Evolutionary conservation across 345 rosid species (phyloP), one percentile per base, ranked within the genome.

Genomic region (Hirschfeldia incana): DNA sequence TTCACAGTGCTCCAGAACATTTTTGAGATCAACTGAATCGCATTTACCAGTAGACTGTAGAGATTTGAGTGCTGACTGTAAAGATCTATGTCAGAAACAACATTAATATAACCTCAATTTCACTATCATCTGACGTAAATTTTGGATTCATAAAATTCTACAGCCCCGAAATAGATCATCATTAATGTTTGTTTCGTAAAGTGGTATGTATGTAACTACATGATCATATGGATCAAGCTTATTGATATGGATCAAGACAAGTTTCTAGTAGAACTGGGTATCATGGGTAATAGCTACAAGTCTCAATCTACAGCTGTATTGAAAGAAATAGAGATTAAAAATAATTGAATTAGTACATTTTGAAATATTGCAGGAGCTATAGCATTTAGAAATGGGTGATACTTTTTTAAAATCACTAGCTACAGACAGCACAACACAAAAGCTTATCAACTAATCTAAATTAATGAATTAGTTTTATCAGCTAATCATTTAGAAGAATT

Each of bases 1-100:
- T 77, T 77, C 76, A 58, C 91, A 93, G 99, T 93, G 88, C 90
- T 89, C 75, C 92, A 93, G 84, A 95, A 95, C 86, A 91, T 95
- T 84, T 84, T 11, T 91, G 73, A 93, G 73, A 85, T 90, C 99
- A 36, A 90, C 88, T 44, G 97, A 86, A 75, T 78, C 93, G 87
- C 89, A 85, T 73, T 95, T 95, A 76, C 93, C 99, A 63, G 73
- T 59, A 6, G 92, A 83, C 64, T 84, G 70, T 33, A 82, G 78
- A 76, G 86, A 81, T 82, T 84, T 96, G 85, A 87, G 87, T 86
- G 21, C 82, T 61, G 84, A 88, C 17, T 93, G 99, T 89, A 93
- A 85, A 85, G 97, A 93, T 87, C 75, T 96, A 76, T 95, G 99
- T 87, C 91, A 78, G 68, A 93, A 93, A 79, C 44, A 37, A 37